Base-by-base conservation (phyloP, 2,329 filamentous ascomycete species). In the Colletotrichum phormii region DNA sequence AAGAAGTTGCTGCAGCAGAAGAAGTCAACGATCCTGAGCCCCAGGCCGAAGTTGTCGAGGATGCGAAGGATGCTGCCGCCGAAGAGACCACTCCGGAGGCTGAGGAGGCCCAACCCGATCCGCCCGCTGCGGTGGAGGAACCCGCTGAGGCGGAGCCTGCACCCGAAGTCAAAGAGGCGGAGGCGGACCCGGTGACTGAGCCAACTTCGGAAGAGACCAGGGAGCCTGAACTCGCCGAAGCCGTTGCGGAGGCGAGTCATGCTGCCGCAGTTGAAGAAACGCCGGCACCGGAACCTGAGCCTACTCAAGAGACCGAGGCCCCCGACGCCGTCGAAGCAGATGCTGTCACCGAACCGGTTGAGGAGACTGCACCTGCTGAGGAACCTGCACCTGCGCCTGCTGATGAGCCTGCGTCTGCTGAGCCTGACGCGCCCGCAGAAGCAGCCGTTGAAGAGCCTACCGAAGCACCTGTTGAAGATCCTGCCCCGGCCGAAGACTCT, bases 201-300 rank as follows among this genome's bases (percentile, higher is more conserved):
- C 35, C 64, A 31, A 64, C 49, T n/a, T 12, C 42, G 11, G 63
- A 68, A 15, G 59, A 70, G 1, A 54, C 35, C 5, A 62, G 37
- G 5, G 53, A 54, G 31, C 46, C 63, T 11, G 64, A 64, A n/a
- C 33, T 68, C 24, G 68, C 58, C 6, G 54, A 60, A n/a, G 54
- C 42, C 11, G 62, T 61, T 0, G 63, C 61, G 2, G 66, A 55
- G 46, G 67, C 35, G 24, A 60, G 60, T 8, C 57, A 64, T n/a
- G 64, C 60, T 55, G 74, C 75, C 37, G 70, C 57, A 12, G 29
- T 53, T 67, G 64, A 60, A 7, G 54, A 66, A 9, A 31, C 24
- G 6, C 46, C 53, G 35, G 24, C 55, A n/a, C 31, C 35, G 26
- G 33, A 60, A 24, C 33, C 64, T 15, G 53, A 46, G 42, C 12